Conservation (phyloP, 768 basidiomycete species). For the Sarcodon sp. region DNA sequence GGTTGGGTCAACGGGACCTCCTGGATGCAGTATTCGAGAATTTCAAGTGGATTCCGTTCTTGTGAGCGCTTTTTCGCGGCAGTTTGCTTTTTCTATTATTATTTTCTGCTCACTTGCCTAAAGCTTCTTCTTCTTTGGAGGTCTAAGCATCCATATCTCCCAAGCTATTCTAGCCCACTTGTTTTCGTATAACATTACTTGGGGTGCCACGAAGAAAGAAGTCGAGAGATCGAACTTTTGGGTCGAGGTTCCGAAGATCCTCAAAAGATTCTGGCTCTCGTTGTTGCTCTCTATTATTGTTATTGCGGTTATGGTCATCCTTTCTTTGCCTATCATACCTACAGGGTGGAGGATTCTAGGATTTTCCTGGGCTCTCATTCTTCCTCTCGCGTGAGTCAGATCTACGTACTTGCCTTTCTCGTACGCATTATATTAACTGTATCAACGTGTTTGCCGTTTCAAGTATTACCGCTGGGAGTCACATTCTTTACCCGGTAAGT, state of each 20-base stretch:
- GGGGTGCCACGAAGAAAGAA: constrained; percentile 63
- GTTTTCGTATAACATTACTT: constrained; percentile 44
- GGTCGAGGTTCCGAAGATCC: constrained; percentile 77
- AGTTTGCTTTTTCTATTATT: constrained; percentile 1
- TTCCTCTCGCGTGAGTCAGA: constrained; percentile 54
- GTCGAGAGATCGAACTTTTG: constrained; percentile 86
- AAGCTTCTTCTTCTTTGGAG: constrained; percentile 44
- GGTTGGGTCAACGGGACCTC: constrained; percentile 43
- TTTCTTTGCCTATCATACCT: constrained; percentile 43
- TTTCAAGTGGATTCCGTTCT: constrained; percentile 58
- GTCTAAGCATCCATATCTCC: constrained; percentile 39
- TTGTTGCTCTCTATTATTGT: constrained; percentile 39
- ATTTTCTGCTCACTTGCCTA: not conserved
- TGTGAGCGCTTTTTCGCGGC: constrained; percentile 30
- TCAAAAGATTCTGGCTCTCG: constrained; percentile 64
- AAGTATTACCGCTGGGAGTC: constrained; percentile 50
- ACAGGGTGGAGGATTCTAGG: constrained; percentile 50
- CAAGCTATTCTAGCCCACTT: constrained; percentile 41
- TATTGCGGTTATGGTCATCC: constrained; percentile 42
- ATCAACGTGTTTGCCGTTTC: not conserved
- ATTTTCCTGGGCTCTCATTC: constrained; percentile 57
- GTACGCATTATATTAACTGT: not conserved
- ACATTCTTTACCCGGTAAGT: constrained; percentile 66
- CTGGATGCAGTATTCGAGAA: constrained; percentile 43
- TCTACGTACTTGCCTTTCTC: constrained; percentile 1